Base-by-base conservation (phyloP, 2,329 filamentous ascomycete species). In the Akanthomyces muscarius region DNA sequence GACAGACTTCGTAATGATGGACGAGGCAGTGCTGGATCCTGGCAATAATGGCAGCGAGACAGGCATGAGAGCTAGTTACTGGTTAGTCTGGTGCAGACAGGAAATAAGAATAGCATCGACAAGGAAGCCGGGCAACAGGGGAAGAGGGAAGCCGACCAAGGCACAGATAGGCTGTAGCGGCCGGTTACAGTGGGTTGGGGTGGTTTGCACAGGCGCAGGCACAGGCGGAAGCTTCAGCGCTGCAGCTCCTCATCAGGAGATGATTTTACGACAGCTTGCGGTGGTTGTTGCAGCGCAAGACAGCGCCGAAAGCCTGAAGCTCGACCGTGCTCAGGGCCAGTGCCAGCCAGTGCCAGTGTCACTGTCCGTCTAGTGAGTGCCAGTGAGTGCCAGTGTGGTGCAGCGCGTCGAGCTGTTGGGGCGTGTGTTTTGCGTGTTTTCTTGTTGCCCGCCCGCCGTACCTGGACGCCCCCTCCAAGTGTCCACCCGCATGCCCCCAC, bases 381-480 rank as follows among this genome's bases (percentile, higher is more conserved):
- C 33, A 8, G 13, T 13, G 13, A 38, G 33, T 10, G 33, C 33
- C 8, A 38, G 33, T 38, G 33, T 7, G 8, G 33, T 36, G 33
- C 38, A 41, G 13, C 38, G 38, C 38, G 38, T 41, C 38, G 38
- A 48, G 45, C 45, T 28, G 45, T n/a, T 48, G 45, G 45, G 45
- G 45, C 23, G 45, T 48, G 45, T 23, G 25, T 47, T 23, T 47
- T 25, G 18, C 42, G 7, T 45, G 16, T 45, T 45, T 45, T 45
- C 7, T n/a, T 21, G 18, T 7, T 45, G 7, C 33, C 33, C 33
- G 33, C 21, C 21, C 10, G 33, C 33, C 42, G 42, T 45, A 21
- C 42, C 42, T 45, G 42, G n/a, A 38, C 53, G 13, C 41, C 38
- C 33, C 59, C 44, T 62, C 57, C 63, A 42, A 6, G 33, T 52